phyloP scores from a whole-genome alignment of 2,329 filamentous ascomycete species.

The Graphium sp. region DNA sequence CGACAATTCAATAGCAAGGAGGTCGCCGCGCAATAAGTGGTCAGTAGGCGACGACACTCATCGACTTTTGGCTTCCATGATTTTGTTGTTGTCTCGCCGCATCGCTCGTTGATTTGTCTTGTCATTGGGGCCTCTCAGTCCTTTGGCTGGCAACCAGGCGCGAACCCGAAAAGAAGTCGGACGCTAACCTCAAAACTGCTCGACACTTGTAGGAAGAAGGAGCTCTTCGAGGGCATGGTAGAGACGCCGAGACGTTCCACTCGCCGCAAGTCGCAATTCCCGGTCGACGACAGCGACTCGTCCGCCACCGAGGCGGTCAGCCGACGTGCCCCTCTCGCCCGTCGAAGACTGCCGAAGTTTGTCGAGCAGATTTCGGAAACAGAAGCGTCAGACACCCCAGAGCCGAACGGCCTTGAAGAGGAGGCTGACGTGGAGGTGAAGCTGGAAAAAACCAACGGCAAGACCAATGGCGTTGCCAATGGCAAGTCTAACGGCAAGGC shows the following conservation, averaged over 20 bases:
- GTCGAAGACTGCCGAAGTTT: conserved; percentile 30
- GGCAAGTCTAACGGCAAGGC: conserved; percentile 1
- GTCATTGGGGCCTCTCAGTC: not conserved
- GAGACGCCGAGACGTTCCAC: conserved; percentile 34
- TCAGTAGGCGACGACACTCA: too few relatives aligned
- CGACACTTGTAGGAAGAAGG: conserved; percentile 32
- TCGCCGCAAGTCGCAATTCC: conserved; percentile 31
- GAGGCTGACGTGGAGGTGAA: conserved; percentile 10
- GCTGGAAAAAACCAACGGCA: conserved; percentile 9
- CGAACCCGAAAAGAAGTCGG: too few relatives aligned
- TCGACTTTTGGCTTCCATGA: too few relatives aligned
- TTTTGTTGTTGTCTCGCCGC: not conserved
- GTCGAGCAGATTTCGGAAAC: conserved; percentile 28
- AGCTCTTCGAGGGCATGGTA: conserved; percentile 43
- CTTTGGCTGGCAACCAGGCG: too few relatives aligned
- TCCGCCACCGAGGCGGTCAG: conserved; percentile 23
- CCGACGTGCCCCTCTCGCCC: conserved; percentile 20
- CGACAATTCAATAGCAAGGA: not conserved
- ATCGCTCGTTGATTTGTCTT: conserved; percentile 1
- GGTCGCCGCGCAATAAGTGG: too few relatives aligned
- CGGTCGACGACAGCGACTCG: conserved; percentile 30
- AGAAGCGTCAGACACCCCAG: conserved; percentile 1
- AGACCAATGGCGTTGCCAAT: conserved; percentile 3
- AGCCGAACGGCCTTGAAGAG: conserved; percentile 11
- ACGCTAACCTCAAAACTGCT: conserved; percentile 1